A percentile compares a stretch with the other conserved stretches of the same genome.
Conservation (phyloP, 2,329 filamentous ascomycete genomes). For the Thelonectria olida region DNA sequence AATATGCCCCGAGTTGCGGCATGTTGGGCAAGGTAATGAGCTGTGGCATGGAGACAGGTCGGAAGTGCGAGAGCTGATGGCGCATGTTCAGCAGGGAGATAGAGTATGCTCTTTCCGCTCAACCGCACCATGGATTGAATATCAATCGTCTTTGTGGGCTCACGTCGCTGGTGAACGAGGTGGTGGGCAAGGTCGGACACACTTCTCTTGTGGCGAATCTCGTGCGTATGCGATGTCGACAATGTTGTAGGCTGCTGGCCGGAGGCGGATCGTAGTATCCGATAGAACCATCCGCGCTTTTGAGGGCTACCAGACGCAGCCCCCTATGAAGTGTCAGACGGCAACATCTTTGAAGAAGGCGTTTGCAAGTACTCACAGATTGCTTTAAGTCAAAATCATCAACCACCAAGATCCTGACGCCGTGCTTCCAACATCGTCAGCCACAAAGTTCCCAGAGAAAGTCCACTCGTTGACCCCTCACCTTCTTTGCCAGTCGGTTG, state of each 20-base stretch:
- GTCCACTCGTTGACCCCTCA: slow-evolving; percentile 35
- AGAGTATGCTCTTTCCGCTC: slow-evolving; percentile 69
- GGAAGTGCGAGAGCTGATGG: slow-evolving; percentile 67
- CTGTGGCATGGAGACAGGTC: slow-evolving; percentile 72
- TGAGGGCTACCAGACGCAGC: slow-evolving; percentile 33
- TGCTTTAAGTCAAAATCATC: slow-evolving; percentile 46
- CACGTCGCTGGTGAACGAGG: slow-evolving; percentile 53
- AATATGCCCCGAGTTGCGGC: slow-evolving; percentile 67
- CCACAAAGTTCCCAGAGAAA: not conserved
- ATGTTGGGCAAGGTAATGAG: slow-evolving; percentile 70
- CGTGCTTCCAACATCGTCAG: slow-evolving; percentile 54
- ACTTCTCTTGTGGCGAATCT: slow-evolving; percentile 58
- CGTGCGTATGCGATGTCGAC: slow-evolving; percentile 14
- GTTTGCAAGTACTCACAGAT: slow-evolving; percentile 44
- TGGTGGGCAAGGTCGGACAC: slow-evolving; percentile 64
- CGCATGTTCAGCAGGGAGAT: slow-evolving; percentile 67
- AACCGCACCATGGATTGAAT: slow-evolving; percentile 69
- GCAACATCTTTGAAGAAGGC: not conserved
- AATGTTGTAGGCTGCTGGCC: slow-evolving; percentile 18
- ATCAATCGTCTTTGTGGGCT: slow-evolving; percentile 58
- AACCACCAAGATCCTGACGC: slow-evolving; percentile 54
- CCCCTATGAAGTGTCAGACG: slow-evolving; percentile 31
- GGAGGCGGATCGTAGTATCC: slow-evolving; percentile 46
- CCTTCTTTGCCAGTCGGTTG: slow-evolving; percentile 68
- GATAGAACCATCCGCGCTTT: slow-evolving; percentile 50